Evolutionary conservation across 2,329 filamentous ascomycete genomes (phyloP), one percentile per base, ranked within the genome.

Genomic region (Xylaria polymorpha): DNA sequence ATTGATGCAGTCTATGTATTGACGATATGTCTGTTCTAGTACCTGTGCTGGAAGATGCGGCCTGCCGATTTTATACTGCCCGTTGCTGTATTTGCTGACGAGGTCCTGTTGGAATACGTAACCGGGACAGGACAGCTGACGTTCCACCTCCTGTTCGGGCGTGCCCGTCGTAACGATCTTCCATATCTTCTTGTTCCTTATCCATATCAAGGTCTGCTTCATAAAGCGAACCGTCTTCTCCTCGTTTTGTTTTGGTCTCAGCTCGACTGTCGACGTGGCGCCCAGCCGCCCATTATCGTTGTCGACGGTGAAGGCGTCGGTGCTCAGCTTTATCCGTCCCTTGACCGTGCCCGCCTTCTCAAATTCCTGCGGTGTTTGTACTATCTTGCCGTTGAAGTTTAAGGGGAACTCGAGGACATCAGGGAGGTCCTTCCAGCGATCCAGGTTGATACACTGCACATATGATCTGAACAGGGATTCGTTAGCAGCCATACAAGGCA

Each of bases 1-100:
- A 66, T 81, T 80, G 71, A 81, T 79, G 69, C 75, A 74, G 18
- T 66, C 61, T 46, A 81, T 74, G 69, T 81, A 81, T 1, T 63
- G 69, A 9, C 69, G 67, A 66, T 81, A 81, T 9, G 2, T 72
- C 3, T 70, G 67, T 15, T 74, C 66, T 6, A 77, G 67, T 15
- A 71, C 71, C 39, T 43, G 41, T 6, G 62, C 59, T n/a, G 72
- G 70, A 8, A 72, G 66, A 12, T 18, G 64, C 15, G 7, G 39
- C 22, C 44, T 43, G 9, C 25, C 44, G 9, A 14, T 1, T 3
- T 41, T 57, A 8, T 25, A 25, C 7, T 53, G 55, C 14, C 43
- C 32, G 53, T 25, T 2, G n/a, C 32, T 25, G 48, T 63, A 56
- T 20, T 14, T 7, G 12, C 37, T 32, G 29, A 66, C 35, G 25